Conservation (phyloP, 2,329 filamentous ascomycete genomes). For the Dactylella cylindrospora region DNA sequence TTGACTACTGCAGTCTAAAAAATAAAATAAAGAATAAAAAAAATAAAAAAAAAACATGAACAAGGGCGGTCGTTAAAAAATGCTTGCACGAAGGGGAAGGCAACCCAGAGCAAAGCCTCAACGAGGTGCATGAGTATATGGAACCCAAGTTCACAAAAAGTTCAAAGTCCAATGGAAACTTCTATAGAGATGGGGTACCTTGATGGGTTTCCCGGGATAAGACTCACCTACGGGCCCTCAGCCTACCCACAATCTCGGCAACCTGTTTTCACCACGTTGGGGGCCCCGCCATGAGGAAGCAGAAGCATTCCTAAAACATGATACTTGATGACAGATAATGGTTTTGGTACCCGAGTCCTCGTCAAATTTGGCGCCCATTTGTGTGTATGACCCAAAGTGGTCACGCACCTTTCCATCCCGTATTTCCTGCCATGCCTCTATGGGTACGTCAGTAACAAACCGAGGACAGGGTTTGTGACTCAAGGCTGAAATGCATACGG, state of each 20-base stretch:
- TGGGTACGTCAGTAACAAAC: constrained; percentile 35
- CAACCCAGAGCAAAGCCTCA: constrained; percentile 39
- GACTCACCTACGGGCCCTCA: constrained; percentile 32
- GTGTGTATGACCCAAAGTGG: constrained; percentile 39
- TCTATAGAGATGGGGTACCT: constrained; percentile 20
- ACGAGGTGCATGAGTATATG: constrained; percentile 7
- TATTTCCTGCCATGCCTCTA: constrained; percentile 16
- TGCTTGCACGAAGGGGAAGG: constrained; percentile 22
- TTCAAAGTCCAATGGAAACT: constrained; percentile 33
- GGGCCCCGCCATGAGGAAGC: too few relatives aligned
- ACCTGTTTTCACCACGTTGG: constrained; percentile 18
- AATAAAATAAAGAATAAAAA: constrained; percentile 23
- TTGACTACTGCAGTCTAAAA: constrained; percentile 35
- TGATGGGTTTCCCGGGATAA: constrained; percentile 39
- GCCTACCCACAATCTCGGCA: constrained; percentile 31
- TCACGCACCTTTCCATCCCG: constrained; percentile 36
- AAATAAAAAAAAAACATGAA: too few relatives aligned
- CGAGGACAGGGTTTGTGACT: constrained; percentile 34
- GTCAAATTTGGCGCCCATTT: constrained; percentile 43
- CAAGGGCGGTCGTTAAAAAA: too few relatives aligned
- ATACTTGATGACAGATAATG: constrained; percentile 44
- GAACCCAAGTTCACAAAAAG: constrained; percentile 2
- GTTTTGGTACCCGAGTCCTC: constrained; percentile 38
- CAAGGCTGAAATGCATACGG: constrained; percentile 40
- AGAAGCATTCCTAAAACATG: constrained; percentile 40